Base-by-base conservation (phyloP, 768 basidiomycete genomes). In the Boletus reticuloceps region DNA sequence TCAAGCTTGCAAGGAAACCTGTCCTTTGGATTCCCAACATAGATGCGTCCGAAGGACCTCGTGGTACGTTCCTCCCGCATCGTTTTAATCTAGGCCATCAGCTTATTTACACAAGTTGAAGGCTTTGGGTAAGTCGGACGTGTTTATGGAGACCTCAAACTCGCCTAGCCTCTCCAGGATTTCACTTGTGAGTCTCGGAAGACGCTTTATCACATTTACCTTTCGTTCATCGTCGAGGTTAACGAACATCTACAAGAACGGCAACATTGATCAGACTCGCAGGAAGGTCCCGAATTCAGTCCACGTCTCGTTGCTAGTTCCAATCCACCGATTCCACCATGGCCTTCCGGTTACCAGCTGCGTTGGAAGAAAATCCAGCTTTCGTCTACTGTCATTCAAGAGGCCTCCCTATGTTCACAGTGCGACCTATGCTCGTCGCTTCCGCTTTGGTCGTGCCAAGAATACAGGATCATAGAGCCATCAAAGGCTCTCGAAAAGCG, bases 401-500 rank as follows among this genome's bases (percentile, higher is more conserved):
- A n/a, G n/a, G n/a, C n/a, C n/a, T n/a, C n/a, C n/a, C n/a, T n/a
- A n/a, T n/a, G n/a, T n/a, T n/a, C n/a, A n/a, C n/a, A n/a, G n/a
- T n/a, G n/a, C n/a, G n/a, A n/a, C n/a, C n/a, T n/a, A 17, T 29
- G 34, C 32, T 51, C 52, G n/a, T 45, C 39, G 17, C 43, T 34
- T 29, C 60, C 60, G 14, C 46, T 62, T 41, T 58, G 55, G 50
- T 50, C 55, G 2, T 62, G 60, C 60, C 50, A 62, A 58, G 40
- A 62, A 54, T 25, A 45, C 52, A 19, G 32, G 50, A 41, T 58
- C 60, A 20, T 47, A n/a, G 19, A 37, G 12, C 14, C 13, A 36
- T 36, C 34, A 4, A 36, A 36, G 34, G 34, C 34, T 34, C 54
- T 61, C n/a, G 53, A 50, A 45, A 46, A 39, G 34, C 50, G 49